Percentiles rank a stretch among this genome's conserved stretches.
phyloP scores from a whole-genome alignment of 805 yeast species.

The Monosporozyma yasuniensis region DNA sequence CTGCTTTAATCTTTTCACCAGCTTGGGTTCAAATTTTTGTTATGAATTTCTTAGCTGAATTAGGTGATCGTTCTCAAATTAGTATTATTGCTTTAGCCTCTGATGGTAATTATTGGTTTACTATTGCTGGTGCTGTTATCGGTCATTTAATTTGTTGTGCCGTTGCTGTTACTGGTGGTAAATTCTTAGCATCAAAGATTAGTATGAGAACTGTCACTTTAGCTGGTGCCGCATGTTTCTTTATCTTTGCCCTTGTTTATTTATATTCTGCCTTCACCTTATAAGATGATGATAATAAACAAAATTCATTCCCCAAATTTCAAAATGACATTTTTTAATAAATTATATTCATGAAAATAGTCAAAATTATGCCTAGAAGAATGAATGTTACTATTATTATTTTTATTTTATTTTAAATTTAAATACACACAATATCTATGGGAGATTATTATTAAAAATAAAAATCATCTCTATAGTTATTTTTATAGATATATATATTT shows the following conservation, averaged over 20 bases:
- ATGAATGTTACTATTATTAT: not conserved
- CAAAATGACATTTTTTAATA: not conserved
- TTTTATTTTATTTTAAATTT: not conserved
- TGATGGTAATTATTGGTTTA: constrained; percentile 83
- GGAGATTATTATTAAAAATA: not conserved
- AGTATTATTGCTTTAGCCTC: constrained; percentile 99
- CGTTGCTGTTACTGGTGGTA: constrained; percentile 91
- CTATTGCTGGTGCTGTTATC: constrained; percentile 76
- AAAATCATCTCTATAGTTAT: not conserved
- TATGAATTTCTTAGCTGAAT: constrained; percentile 95
- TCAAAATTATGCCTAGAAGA: not conserved
- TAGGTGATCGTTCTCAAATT: constrained; percentile 98
- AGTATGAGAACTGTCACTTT: constrained; percentile 87
- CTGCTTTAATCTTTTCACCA: constrained; percentile 67
- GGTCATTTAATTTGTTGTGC: constrained; percentile 87
- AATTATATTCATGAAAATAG: not conserved
- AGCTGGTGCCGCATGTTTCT: constrained; percentile 83
- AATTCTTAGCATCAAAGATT: constrained; percentile 76
- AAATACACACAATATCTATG: not conserved
- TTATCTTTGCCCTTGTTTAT: constrained; percentile 73
- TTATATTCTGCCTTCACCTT: constrained; percentile 49
- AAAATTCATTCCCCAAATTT: not conserved
- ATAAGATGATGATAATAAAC: not conserved
- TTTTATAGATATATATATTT: constrained; percentile 1
- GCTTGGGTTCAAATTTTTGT: constrained; percentile 88